Conservation (phyloP, 345 rosid species). For the Populus euphratica region DNA sequence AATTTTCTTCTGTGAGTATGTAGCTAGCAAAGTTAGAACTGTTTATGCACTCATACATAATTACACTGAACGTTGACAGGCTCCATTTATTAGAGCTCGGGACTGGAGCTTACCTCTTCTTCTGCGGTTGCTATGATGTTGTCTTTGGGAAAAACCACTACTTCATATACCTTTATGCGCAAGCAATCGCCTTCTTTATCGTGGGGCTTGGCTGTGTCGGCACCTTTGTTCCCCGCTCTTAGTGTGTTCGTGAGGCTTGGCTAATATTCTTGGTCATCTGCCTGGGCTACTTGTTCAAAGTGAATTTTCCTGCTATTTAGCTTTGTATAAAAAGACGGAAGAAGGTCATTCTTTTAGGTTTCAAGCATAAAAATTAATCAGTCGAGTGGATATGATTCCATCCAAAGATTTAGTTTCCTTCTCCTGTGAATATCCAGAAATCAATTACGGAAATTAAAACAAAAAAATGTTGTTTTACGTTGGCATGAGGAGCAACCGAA, state of each 20-base stretch:
- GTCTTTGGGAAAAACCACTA: conserved; percentile 59
- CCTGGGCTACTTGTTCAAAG: background rate
- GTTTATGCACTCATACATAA: background rate
- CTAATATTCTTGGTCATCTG: background rate
- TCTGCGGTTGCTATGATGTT: conserved; percentile 67
- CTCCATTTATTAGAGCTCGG: conserved; percentile 63
- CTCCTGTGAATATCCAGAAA: conserved; percentile 14
- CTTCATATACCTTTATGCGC: conserved; percentile 62
- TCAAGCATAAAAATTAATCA: background rate
- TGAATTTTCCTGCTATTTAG: background rate
- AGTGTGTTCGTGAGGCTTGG: background rate
- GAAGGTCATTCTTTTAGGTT: conserved; percentile 5
- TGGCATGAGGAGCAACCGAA: background rate
- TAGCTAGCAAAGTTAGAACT: background rate
- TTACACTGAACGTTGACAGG: conserved; percentile 31
- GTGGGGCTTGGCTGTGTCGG: conserved; percentile 74
- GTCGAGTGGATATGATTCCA: background rate
- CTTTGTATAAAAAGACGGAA: conserved; percentile 6
- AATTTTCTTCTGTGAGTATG: no score
- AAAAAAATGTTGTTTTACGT: conserved; percentile 4
- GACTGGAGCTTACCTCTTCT: conserved; percentile 68
- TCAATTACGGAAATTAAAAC: background rate
- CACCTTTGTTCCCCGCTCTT: conserved; percentile 54
- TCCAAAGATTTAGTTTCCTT: background rate
- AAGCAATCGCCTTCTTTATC: conserved; percentile 80